A percentile compares a stretch with the other conserved stretches of the same genome.
Evolutionary conservation across 2,329 filamentous ascomycete genomes (phyloP).

Genomic region (Alternaria ethzedia): DNA sequence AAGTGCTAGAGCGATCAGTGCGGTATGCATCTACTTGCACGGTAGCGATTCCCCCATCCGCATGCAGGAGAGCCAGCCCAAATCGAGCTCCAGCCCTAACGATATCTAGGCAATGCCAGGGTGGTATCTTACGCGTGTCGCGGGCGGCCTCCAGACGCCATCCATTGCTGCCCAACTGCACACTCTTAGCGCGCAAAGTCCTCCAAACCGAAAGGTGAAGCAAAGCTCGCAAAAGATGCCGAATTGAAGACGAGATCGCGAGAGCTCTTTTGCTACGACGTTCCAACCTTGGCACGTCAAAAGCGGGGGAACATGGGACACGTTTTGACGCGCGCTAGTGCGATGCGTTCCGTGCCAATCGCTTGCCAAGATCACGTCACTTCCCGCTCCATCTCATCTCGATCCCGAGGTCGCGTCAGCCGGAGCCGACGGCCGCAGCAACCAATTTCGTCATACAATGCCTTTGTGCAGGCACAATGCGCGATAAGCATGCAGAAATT

Average conservation of each 20-base stretch:
- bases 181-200: background rate
- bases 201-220: background rate
- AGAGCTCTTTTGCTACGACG: too few relatives aligned
- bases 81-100: background rate
- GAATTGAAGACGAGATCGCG: background rate
- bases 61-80: background rate
- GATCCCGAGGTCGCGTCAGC: too few relatives aligned
- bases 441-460: background rate
- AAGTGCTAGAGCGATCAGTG: background rate
- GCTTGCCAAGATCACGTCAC: background rate
- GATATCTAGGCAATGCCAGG: background rate
- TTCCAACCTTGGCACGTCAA: background rate
- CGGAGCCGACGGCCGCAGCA: background rate
- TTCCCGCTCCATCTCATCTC: too few relatives aligned
- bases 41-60: background rate
- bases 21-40: background rate
- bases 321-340: background rate
- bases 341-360: background rate
- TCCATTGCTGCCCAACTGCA: background rate
- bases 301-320: too few relatives aligned
- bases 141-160: background rate
- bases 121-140: background rate
- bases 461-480: background rate
- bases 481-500: too few relatives aligned
- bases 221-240: background rate